Evolutionary conservation across 768 basidiomycete genomes (phyloP).

Genomic region (Tulasnella sp.): DNA sequence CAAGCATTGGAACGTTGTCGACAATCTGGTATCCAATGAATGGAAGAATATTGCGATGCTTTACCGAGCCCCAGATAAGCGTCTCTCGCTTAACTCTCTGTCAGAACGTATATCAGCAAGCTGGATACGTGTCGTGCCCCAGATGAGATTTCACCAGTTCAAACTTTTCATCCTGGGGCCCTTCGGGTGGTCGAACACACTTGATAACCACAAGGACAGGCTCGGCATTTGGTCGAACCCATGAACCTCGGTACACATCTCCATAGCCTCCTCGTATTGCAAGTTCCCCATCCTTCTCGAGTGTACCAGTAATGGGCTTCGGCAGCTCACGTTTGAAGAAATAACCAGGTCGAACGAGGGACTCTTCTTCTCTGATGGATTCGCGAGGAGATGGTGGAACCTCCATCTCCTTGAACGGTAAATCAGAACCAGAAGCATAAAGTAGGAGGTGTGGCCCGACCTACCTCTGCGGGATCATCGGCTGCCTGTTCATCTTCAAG

Average conservation of each 20-base stretch:
- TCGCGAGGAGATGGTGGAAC: background rate
- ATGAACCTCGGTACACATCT: background rate
- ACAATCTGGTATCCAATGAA: background rate
- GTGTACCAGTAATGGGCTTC: background rate
- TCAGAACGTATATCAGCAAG: background rate
- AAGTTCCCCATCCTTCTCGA: background rate
- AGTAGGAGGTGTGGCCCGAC: background rate
- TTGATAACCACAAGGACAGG: background rate
- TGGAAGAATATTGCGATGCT: background rate
- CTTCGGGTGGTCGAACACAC: background rate
- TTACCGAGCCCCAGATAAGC: background rate
- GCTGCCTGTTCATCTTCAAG: background rate
- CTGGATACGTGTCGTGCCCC: too few relatives aligned
- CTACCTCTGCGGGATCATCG: background rate
- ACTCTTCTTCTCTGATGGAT: background rate
- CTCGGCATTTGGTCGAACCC: background rate
- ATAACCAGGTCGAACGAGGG: background rate
- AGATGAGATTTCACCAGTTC: background rate
- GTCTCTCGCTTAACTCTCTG: background rate
- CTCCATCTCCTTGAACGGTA: background rate
- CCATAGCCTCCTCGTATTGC: background rate
- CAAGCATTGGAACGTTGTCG: background rate
- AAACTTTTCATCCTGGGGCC: background rate
- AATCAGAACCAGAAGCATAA: background rate
- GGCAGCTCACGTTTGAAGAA: background rate